Conservation (phyloP, 495 filamentous ascomycete species). For the Aspergillus funiculosus region DNA sequence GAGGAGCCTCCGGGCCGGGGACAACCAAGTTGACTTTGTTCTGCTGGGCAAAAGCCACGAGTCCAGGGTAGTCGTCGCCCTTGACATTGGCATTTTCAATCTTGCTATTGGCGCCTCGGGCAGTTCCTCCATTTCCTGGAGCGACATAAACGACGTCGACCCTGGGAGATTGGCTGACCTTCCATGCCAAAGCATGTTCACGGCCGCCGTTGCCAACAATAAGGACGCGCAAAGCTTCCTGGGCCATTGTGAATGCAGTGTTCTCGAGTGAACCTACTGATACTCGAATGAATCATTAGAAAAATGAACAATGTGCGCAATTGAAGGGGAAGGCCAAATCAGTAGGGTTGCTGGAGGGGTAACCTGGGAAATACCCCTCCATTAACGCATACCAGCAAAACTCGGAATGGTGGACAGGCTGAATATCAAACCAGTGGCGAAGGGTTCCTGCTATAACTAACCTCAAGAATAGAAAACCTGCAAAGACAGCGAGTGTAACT, state of each 20-base stretch:
- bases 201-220: conserved; percentile 89
- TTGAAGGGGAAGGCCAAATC: background rate
- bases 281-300: background rate
- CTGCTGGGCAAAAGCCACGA: conserved; percentile 68
- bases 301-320: background rate
- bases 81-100: conserved; percentile 67
- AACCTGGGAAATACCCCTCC: conserved; percentile 3
- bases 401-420: background rate
- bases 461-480: conserved; percentile 25
- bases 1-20: conserved; percentile 84
- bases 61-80: conserved; percentile 66
- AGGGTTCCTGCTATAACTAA: background rate
- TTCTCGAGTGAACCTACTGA: conserved; percentile 31
- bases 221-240: conserved; percentile 57
- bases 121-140: conserved; percentile 87
- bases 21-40: conserved; percentile 78
- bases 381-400: background rate
- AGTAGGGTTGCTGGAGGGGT: conserved; percentile 3
- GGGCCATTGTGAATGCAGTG: conserved; percentile 34
- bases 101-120: conserved; percentile 53
- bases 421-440: conserved; percentile 3
- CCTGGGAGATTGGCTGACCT: conserved; percentile 70
- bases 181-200: conserved; percentile 95
- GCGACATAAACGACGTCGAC: conserved; percentile 46
- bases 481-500: conserved; percentile 12